Evolutionary conservation across 306 rosid genomes (phyloP).

Genomic region (Albizia julibrissin): DNA sequence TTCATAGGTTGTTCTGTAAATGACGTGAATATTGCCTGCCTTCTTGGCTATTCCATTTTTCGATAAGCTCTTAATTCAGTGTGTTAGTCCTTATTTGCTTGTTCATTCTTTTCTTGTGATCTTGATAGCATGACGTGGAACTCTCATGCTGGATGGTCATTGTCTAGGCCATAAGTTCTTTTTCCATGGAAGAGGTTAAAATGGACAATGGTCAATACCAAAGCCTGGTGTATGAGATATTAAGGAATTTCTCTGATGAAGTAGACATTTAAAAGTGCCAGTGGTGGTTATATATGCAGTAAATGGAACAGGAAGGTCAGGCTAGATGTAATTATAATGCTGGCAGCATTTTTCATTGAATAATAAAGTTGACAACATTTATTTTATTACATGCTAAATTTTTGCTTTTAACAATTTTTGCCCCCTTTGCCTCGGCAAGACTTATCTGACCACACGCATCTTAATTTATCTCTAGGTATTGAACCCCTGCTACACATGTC

Average conservation of each 20-base stretch:
- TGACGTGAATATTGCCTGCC: neutral
- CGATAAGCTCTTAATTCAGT: neutral
- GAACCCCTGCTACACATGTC: neutral
- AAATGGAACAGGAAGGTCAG: constrained; percentile 19
- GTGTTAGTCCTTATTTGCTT: constrained; percentile 16
- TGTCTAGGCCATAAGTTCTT: constrained; percentile 18
- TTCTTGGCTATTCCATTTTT: neutral
- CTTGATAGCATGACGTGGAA: constrained; percentile 32
- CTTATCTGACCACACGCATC: neutral
- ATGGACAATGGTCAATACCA: constrained; percentile 18
- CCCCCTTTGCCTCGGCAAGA: constrained; percentile 8
- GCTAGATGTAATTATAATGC: constrained; percentile 3
- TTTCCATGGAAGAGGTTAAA: constrained; percentile 4
- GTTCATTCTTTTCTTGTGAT: constrained; percentile 20
- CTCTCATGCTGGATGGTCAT: constrained; percentile 4
- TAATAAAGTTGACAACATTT: neutral
- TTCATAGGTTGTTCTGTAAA: neutral
- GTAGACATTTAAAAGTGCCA: neutral
- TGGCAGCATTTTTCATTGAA: neutral
- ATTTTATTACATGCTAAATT: neutral
- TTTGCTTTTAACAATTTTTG: constrained; percentile 4
- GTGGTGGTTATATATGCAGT: constrained; percentile 17
- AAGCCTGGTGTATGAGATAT: constrained; percentile 7
- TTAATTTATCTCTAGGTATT: constrained; percentile 10
- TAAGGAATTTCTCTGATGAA: constrained; percentile 15